Evolutionary conservation across 75 land plant species (phyloP).

Genomic region (Pinus albicaulis): DNA sequence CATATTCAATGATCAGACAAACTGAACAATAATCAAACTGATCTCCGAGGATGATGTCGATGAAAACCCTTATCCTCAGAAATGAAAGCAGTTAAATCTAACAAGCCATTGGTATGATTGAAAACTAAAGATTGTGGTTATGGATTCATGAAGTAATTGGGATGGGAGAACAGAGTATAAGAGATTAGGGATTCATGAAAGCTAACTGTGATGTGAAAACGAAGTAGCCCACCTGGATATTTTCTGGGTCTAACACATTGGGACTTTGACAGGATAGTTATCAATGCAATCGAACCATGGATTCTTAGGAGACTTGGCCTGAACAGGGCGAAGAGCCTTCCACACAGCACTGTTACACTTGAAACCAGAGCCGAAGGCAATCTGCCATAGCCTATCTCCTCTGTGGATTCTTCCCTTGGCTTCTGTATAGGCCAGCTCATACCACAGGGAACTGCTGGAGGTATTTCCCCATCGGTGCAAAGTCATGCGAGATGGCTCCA

Average conservation of each 20-base stretch:
- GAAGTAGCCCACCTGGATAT: too few relatives aligned
- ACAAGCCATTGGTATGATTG: too few relatives aligned
- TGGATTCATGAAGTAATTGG: too few relatives aligned
- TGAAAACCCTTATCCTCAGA: too few relatives aligned
- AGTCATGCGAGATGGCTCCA: conserved; percentile 40
- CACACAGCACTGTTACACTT: conserved; percentile 30
- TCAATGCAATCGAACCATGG: conserved; percentile 5
- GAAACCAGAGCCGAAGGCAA: conserved; percentile 31
- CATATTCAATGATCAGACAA: too few relatives aligned
- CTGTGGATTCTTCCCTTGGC: conserved; percentile 21
- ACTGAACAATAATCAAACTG: too few relatives aligned
- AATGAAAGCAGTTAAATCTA: too few relatives aligned
- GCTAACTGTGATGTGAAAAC: too few relatives aligned
- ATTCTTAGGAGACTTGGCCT: not conserved
- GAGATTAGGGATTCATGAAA: too few relatives aligned
- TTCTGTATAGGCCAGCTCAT: conserved; percentile 32
- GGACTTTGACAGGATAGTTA: conserved; percentile 3
- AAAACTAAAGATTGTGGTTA: too few relatives aligned
- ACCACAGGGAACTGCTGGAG: conserved; percentile 39
- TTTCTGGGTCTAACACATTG: not conserved
- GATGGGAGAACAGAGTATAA: too few relatives aligned
- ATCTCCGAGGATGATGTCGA: too few relatives aligned
- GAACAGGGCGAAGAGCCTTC: conserved; percentile 12
- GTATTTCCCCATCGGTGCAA: conserved; percentile 32
- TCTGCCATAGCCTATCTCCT: conserved; percentile 37